Conservation (phyloP, 495 filamentous ascomycete genomes). For the Pseudomonodictys pantanalensis region DNA sequence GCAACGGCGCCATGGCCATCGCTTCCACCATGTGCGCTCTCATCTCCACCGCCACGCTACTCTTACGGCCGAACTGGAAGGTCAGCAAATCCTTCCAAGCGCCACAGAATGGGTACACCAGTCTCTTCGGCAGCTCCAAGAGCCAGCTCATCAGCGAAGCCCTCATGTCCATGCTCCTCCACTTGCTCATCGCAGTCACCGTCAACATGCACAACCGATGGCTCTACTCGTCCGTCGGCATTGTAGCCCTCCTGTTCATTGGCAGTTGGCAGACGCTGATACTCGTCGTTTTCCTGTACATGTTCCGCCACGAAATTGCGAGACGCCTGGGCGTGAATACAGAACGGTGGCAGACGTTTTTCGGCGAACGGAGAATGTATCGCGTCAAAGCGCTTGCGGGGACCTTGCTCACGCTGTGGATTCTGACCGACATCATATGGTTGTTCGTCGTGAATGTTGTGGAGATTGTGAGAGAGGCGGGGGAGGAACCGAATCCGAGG, state of each 20-base stretch:
- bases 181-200: conserved; percentile 4
- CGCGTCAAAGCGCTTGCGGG: conserved; percentile 2
- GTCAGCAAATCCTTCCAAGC: conserved; percentile 11
- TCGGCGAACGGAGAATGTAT: neutral
- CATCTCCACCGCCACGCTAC: conserved; percentile 2
- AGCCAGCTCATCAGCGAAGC: conserved; percentile 5
- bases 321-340: neutral
- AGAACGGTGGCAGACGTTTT: neutral
- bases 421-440: conserved; percentile 10
- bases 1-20: conserved; percentile 23
- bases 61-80: conserved; percentile 15
- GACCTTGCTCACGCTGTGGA: neutral
- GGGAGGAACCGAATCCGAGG: neutral
- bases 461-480: conserved; percentile 1
- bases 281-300: conserved; percentile 9
- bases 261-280: conserved; percentile 1
- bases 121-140: neutral
- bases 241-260: neutral
- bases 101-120: neutral
- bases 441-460: conserved; percentile 12
- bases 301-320: conserved; percentile 18
- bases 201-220: neutral
- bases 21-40: conserved; percentile 14
- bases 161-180: conserved; percentile 4
- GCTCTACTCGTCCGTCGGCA: conserved; percentile 13